phyloP scores from a whole-genome alignment of 179 eudicot genomes.

The Beta lomatogona region DNA sequence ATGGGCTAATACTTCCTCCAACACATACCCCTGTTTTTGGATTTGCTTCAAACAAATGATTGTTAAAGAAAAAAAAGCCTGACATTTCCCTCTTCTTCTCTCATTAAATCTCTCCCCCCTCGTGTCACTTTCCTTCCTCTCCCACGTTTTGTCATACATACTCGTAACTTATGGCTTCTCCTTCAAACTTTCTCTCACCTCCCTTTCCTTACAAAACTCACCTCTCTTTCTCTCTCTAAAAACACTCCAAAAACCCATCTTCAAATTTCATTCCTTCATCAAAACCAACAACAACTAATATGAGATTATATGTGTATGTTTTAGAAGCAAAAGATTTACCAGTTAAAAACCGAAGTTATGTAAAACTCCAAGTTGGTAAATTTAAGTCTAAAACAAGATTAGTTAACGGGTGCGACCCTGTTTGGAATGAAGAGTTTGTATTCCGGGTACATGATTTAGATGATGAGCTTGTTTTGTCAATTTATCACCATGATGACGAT shows the following conservation, averaged over 20 bases:
- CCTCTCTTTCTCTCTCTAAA: background rate
- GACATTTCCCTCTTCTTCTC: conserved; percentile 14
- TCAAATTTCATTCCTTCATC: background rate
- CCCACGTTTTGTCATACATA: too few species aligned
- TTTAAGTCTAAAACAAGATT: conserved; percentile 65
- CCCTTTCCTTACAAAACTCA: conserved; percentile 21
- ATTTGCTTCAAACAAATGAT: background rate
- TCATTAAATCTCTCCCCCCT: background rate
- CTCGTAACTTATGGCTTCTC: conserved; percentile 16
- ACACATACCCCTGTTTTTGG: background rate
- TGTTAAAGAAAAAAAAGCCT: background rate
- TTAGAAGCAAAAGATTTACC: conserved; percentile 64
- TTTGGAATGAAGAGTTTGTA: conserved; percentile 94
- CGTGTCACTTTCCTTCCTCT: conserved; percentile 24
- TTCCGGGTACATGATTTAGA: conserved; percentile 68
- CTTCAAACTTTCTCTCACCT: conserved; percentile 16
- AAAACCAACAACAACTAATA: background rate
- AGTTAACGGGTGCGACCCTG: conserved; percentile 55
- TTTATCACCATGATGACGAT: conserved; percentile 42
- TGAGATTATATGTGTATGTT: conserved; percentile 74
- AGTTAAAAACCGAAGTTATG: conserved; percentile 47
- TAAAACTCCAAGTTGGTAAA: conserved; percentile 72
- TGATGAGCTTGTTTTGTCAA: conserved; percentile 66
- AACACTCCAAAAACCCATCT: background rate
- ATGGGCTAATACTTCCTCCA: background rate